phyloP scores from a whole-genome alignment of 257 asterid species.

The Solanum sitiens region DNA sequence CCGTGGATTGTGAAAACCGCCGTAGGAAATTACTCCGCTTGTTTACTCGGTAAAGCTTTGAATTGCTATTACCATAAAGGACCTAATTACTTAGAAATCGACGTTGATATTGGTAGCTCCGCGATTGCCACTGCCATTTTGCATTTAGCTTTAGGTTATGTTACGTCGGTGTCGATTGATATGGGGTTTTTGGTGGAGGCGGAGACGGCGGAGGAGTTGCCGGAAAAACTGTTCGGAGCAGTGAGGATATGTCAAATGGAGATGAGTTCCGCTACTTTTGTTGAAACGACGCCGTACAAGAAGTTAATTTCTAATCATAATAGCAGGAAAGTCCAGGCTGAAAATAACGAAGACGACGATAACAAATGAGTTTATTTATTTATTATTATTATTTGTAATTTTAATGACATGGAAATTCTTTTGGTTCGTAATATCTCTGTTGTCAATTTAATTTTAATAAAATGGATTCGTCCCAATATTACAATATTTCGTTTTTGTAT shows the following conservation, averaged over 20 bases:
- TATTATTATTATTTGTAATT: not conserved
- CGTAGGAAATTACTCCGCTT: slow-evolving; percentile 84
- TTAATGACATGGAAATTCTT: not conserved
- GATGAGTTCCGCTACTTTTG: slow-evolving; percentile 62
- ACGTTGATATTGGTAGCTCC: slow-evolving; percentile 86
- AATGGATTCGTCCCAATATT: not conserved
- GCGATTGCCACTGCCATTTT: slow-evolving; percentile 78
- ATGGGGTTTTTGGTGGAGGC: slow-evolving; percentile 91
- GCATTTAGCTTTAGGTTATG: slow-evolving; percentile 77
- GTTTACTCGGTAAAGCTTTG: slow-evolving; percentile 75
- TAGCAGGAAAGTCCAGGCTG: slow-evolving; percentile 4
- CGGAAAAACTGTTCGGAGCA: slow-evolving; percentile 75
- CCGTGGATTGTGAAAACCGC: slow-evolving; percentile 93
- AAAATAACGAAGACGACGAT: not conserved
- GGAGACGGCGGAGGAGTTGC: slow-evolving; percentile 67
- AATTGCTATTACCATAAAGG: slow-evolving; percentile 63
- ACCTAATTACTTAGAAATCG: slow-evolving; percentile 73
- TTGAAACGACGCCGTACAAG: slow-evolving; percentile 39
- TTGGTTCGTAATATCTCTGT: not conserved
- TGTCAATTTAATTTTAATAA: not conserved
- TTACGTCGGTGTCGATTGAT: slow-evolving; percentile 74
- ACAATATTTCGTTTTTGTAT: not conserved
- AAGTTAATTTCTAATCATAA: slow-evolving; percentile 16
- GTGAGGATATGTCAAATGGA: slow-evolving; percentile 90
- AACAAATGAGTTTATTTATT: not conserved